Base-by-base conservation (phyloP, 108 stramenopile species). In the Cyclotella distinguenda region DNA sequence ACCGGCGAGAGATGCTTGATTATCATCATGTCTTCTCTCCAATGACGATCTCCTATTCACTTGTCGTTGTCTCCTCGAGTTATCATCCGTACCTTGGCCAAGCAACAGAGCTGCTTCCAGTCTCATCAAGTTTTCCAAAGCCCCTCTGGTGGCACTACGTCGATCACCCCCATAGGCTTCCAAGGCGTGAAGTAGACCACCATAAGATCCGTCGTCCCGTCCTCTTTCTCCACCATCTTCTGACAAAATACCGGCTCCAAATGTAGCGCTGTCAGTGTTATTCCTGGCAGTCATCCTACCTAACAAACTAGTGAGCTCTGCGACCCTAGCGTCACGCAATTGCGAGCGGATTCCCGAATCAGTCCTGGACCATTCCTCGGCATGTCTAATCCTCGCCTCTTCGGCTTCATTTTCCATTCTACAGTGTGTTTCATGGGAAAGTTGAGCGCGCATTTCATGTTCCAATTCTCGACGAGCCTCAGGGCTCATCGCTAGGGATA, bases 381-480 rank as follows among this genome's bases (percentile, higher is more conserved):
- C 79, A 64, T 88, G 79, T 68, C 83, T 57, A 52, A 82, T 19
- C 43, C 83, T 52, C n/a, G 82, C 82, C 66, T 85, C 84, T 68
- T 82, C 76, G 8, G 86, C 88, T 72, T 89, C 88, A 7, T 50
- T 43, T 38, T 81, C 74, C 75, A 89, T 62, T 50, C 78, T 73
- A 9, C 73, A 70, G 19, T 84, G 70, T 45, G 88, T 66, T 3
- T 84, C 86, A 65, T 92, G 91, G 12, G 56, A 68, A 18, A 83
- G 68, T 56, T 92, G 91, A 0, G 78, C 83, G 30, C 70, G 58
- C 87, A 92, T 86, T 78, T 92, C 84, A 6, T 64, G 54, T 61
- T 92, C 90, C 46, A 92, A 57, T 26, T 64, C 61, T 18, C 60
- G 54, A 21, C 90, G 84, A 59, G 88, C 90, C 46, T 85, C 87